Base-by-base conservation (phyloP, 1,284 basidiomycete genomes). In the Apiotrichum sp. region DNA sequence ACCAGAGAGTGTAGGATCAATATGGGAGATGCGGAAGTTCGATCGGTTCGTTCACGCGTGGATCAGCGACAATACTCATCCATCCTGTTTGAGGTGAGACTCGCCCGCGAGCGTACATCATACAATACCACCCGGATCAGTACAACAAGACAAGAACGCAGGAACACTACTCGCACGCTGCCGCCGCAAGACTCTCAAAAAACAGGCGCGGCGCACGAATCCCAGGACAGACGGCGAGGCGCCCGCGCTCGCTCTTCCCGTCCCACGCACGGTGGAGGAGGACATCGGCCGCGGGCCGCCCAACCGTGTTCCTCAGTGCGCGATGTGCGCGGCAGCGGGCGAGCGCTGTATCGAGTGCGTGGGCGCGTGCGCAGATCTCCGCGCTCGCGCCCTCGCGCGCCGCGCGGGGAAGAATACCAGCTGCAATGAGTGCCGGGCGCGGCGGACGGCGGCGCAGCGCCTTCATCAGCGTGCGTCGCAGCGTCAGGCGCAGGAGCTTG, bases 191-290 rank as follows among this genome's bases (percentile, higher is more conserved):
- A 2, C 34, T 34, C 53, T 64, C 62, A 38, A 49, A 66, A 49
- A 61, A 62, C 11, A 45, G 39, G 43, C 50, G 51, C 53, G 52
- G 57, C 47, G 51, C 56, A 16, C 51, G 43, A 38, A 66, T 66
- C 36, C 63, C 56, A 2, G 65, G 63, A 48, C 65, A 66, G 8
- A 66, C 22, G 0, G 65, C 62, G 34, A 61, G 56, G 14, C 56
- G 34, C 6, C 62, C 58, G 2, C 62, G 48, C 50, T 62, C 55
- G 14, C 33, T 54, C 35, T 56, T 47, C 22, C 57, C 51, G 16
- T 22, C 49, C 9, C 52, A 50, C 6, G 39, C 38, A 31, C 36
- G 16, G 40, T 52, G 34, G 6, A 47, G 50, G 10, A 48, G 49
- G 32, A 62, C 58, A n/a, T 41, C 29, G 29, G 41, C 33, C n/a